Percentiles rank a stretch among this genome's conserved stretches.
These are phyloP conservation scores for Postia placenta DNA, from an alignment of 768 basidiomycete species.

Conservation along the genomic window DNA sequence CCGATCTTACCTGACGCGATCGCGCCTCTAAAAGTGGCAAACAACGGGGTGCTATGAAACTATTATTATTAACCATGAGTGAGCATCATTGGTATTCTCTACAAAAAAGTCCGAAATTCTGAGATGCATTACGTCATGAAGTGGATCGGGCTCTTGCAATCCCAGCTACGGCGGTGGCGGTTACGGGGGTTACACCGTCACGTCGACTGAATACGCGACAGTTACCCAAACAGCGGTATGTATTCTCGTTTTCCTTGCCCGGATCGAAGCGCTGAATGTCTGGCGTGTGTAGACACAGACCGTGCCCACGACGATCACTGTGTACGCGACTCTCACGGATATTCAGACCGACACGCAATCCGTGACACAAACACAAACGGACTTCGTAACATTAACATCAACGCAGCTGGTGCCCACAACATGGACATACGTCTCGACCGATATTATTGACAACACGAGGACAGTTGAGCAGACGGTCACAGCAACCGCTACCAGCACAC, in stretches of 20 bases:
- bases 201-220: slow-evolving; percentile 10
- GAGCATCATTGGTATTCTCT: slow-evolving; percentile 6
- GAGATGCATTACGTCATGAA: not conserved
- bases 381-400: slow-evolving; percentile 19
- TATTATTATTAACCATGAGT: slow-evolving; percentile 47
- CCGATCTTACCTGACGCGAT: slow-evolving; percentile 2
- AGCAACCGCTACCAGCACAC: slow-evolving; percentile 55
- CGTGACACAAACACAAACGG: slow-evolving; percentile 19
- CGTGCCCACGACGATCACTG: slow-evolving; percentile 35
- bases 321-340: slow-evolving; percentile 35
- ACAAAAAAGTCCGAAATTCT: not conserved
- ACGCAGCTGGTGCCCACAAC: slow-evolving; percentile 56
- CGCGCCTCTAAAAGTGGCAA: slow-evolving; percentile 18
- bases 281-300: slow-evolving; percentile 31
- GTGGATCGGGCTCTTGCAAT: slow-evolving; percentile 16
- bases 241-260: not conserved
- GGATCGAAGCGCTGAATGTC: not conserved
- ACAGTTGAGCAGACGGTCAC: slow-evolving; percentile 54
- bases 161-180: slow-evolving; percentile 8
- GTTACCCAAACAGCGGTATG: slow-evolving; percentile 13
- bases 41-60: slow-evolving; percentile 54
- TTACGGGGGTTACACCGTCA: slow-evolving; percentile 21
- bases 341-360: slow-evolving; percentile 31
- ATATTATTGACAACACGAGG: slow-evolving; percentile 48
- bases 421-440: slow-evolving; percentile 60